Evolutionary conservation across 805 yeast genomes (phyloP).

Genomic region (Wickerhamiella bombiphila): DNA sequence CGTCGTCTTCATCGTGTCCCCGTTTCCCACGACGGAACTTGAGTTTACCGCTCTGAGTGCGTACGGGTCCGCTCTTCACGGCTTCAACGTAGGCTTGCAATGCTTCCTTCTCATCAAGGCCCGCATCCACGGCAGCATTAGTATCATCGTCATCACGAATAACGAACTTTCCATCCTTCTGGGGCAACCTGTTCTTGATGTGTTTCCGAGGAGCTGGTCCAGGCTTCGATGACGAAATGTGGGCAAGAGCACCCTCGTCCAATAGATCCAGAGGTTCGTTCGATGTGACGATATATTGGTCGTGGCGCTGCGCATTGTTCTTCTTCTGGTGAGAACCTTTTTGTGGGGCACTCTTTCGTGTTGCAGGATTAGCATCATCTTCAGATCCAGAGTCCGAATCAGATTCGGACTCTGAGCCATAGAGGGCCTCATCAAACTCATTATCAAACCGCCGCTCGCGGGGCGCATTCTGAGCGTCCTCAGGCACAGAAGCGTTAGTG

Average conservation of each 20-base stretch:
- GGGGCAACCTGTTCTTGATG: slow-evolving; percentile 20
- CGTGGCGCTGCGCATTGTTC: slow-evolving; percentile 25
- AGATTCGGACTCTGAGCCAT: slow-evolving; percentile 54
- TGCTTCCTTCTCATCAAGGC: slow-evolving; percentile 31
- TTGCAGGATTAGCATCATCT: background rate
- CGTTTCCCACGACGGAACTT: slow-evolving; percentile 60
- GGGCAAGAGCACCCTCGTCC: slow-evolving; percentile 71
- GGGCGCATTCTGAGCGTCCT: slow-evolving; percentile 27
- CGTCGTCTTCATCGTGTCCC: slow-evolving; percentile 38
- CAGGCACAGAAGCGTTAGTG: slow-evolving; percentile 48
- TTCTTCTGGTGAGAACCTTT: slow-evolving; percentile 3
- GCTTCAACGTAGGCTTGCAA: slow-evolving; percentile 91
- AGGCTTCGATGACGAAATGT: slow-evolving; percentile 80
- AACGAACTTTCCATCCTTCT: slow-evolving; percentile 54
- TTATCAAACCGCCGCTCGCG: slow-evolving; percentile 44
- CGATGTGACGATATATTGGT: slow-evolving; percentile 61
- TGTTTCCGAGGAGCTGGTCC: slow-evolving; percentile 32
- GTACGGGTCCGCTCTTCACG: slow-evolving; percentile 78
- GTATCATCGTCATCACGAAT: slow-evolving; percentile 37
- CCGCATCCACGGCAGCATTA: slow-evolving; percentile 16
- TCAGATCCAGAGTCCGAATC: slow-evolving; percentile 29
- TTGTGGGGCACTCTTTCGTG: background rate
- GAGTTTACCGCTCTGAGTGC: slow-evolving; percentile 85
- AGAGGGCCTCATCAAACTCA: slow-evolving; percentile 84
- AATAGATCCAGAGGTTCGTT: slow-evolving; percentile 68